These are phyloP conservation scores for Cichorium intybus DNA, from an alignment of 140 eudicot species.

Conservation along the genomic window DNA sequence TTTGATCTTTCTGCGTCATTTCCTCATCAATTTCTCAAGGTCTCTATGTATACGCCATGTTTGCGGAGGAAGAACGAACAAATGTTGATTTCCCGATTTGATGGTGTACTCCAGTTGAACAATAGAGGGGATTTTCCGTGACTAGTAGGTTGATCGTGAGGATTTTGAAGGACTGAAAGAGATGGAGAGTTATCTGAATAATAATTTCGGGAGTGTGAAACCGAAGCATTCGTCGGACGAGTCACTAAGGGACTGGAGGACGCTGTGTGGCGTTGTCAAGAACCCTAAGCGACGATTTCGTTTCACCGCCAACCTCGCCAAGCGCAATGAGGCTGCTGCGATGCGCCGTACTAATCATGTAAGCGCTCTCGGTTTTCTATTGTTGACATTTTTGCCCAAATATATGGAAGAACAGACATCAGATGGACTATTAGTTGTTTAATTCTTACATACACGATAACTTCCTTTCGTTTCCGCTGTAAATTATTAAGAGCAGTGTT, in stretches of 20 bases:
- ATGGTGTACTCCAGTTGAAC: conserved; percentile 1
- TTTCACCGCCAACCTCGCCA: conserved; percentile 74
- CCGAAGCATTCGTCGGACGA: conserved; percentile 73
- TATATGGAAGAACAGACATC: conserved; percentile 1
- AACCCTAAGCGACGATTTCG: conserved; percentile 86
- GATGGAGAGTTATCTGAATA: conserved; percentile 75
- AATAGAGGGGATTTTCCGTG: not conserved
- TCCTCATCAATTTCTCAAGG: not conserved
- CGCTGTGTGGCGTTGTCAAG: conserved; percentile 79
- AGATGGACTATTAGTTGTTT: not conserved
- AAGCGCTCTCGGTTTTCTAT: conserved; percentile 16
- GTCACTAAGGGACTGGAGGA: conserved; percentile 75
- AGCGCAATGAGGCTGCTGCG: conserved; percentile 87
- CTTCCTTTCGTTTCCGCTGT: not conserved
- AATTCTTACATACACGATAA: not conserved
- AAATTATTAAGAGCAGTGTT: not conserved
- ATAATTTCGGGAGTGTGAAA: conserved; percentile 66
- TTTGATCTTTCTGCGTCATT: not conserved
- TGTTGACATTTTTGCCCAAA: not conserved
- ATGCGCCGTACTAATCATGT: conserved; percentile 99
- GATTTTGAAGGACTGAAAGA: conserved; percentile 11
- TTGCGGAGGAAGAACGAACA: conserved; percentile 8
- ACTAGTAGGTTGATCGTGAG: conserved; percentile 5
- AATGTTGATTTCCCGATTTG: not conserved
- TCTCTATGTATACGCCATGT: conserved; percentile 18